Percentiles rank a stretch among this genome's conserved stretches.
Conservation (phyloP, 2,329 filamentous ascomycete genomes). For the Diplodia mutila region DNA sequence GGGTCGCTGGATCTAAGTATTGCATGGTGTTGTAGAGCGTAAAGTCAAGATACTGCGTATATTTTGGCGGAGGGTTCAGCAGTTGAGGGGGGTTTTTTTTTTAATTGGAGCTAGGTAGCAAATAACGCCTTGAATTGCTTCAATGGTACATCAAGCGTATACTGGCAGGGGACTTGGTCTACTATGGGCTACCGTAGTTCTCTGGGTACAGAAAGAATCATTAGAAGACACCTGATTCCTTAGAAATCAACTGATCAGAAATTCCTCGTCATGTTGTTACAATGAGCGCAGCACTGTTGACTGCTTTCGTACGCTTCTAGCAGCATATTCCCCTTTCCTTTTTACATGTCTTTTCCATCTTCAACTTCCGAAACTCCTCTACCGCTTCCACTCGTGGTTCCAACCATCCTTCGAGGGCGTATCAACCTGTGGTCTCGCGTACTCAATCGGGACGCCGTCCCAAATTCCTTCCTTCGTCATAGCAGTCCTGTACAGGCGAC, state of each 20-base stretch:
- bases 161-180: not conserved
- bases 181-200: not conserved
- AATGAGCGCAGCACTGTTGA: not conserved
- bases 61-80: not conserved
- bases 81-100: not conserved
- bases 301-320: not conserved
- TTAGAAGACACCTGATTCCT: not conserved
- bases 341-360: not conserved
- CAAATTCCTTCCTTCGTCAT: slow-evolving; percentile 91
- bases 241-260: not conserved
- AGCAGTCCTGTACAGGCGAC: slow-evolving; percentile 80
- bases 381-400: slow-evolving; percentile 89
- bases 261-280: not conserved
- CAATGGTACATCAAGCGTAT: not conserved
- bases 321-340: not conserved
- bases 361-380: slow-evolving; percentile 24
- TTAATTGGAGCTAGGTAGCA: not conserved
- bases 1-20: not conserved
- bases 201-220: not conserved
- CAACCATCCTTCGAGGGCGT: slow-evolving; percentile 78
- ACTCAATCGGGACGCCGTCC: slow-evolving; percentile 82
- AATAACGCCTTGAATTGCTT: not conserved
- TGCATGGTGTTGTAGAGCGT: not conserved
- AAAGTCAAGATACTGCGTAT: not conserved
- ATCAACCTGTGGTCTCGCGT: slow-evolving; percentile 82